phyloP scores from a whole-genome alignment of 106 monocot genomes.

The Allium fistulosum region DNA sequence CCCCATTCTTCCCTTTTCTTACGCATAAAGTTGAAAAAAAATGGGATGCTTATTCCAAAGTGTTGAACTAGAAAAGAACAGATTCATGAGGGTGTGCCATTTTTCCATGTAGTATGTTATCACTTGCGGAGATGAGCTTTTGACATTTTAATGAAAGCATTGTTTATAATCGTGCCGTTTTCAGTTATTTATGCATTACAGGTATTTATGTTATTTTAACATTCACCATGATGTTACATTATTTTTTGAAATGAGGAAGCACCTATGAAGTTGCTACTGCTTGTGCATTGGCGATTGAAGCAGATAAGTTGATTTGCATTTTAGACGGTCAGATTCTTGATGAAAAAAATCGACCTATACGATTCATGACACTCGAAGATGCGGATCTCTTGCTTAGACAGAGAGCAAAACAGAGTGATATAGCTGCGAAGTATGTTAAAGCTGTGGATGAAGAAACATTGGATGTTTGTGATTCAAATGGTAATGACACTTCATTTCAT shows the following conservation, averaged over 20 bases:
- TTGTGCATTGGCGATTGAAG: constrained; percentile 77
- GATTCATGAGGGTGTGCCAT: too few relatives aligned
- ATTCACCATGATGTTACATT: too few relatives aligned
- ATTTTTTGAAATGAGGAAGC: constrained; percentile 29
- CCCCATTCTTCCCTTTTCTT: too few relatives aligned
- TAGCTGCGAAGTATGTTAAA: constrained; percentile 84
- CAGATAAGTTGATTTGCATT: constrained; percentile 91
- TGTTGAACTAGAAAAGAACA: too few relatives aligned
- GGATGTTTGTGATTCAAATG: constrained; percentile 22
- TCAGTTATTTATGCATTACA: too few relatives aligned
- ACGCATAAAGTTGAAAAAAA: too few relatives aligned
- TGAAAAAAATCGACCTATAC: constrained; percentile 46
- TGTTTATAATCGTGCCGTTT: too few relatives aligned
- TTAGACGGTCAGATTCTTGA: constrained; percentile 81
- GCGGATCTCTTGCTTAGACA: constrained; percentile 81
- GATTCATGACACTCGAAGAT: constrained; percentile 80
- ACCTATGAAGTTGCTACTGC: constrained; percentile 97
- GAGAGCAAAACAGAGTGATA: constrained; percentile 66
- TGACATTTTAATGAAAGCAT: too few relatives aligned
- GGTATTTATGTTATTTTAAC: too few relatives aligned
- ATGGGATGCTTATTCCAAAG: too few relatives aligned
- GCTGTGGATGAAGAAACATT: constrained; percentile 46
- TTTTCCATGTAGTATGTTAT: too few relatives aligned
- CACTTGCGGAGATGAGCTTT: too few relatives aligned
- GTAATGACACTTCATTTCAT: constrained; percentile 11